phyloP scores from a whole-genome alignment of 2,329 filamentous ascomycete genomes.

The Aspergillus puulaauensis region DNA sequence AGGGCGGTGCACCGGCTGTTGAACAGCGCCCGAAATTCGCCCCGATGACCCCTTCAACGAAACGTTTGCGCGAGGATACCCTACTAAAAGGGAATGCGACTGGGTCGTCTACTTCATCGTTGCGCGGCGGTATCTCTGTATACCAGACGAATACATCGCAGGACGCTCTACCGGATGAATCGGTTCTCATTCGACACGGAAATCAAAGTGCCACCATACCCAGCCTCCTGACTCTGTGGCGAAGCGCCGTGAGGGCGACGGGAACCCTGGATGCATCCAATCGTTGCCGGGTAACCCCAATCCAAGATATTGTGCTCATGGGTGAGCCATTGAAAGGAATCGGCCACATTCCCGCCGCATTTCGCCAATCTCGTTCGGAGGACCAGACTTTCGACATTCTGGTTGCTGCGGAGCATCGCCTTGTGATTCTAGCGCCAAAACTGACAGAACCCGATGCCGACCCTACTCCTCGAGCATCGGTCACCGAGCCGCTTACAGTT shows the following conservation, averaged over 20 bases:
- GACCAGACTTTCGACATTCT: constrained; percentile 38
- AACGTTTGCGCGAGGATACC: constrained; percentile 45
- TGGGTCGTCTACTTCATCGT: constrained; percentile 28
- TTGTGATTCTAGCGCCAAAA: constrained; percentile 37
- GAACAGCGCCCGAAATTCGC: constrained; percentile 41
- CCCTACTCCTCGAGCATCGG: constrained; percentile 7
- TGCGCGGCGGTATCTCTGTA: constrained; percentile 44
- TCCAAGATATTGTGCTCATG: constrained; percentile 40
- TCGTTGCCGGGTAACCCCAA: constrained; percentile 37
- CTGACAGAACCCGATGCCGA: constrained; percentile 27
- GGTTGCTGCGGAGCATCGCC: constrained; percentile 41
- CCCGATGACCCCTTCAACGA: constrained; percentile 50
- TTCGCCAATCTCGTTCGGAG: constrained; percentile 23
- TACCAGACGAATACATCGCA: constrained; percentile 36
- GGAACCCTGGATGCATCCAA: constrained; percentile 42
- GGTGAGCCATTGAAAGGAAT: constrained; percentile 43
- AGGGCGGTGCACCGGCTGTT: constrained; percentile 22
- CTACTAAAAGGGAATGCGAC: constrained; percentile 40
- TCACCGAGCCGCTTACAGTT: constrained; percentile 18
- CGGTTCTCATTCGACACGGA: constrained; percentile 45
- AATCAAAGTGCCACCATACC: constrained; percentile 43
- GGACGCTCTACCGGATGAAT: constrained; percentile 42
- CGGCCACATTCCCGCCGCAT: constrained; percentile 33
- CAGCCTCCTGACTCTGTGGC: constrained; percentile 46
- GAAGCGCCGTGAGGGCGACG: constrained; percentile 37